Base-by-base conservation (phyloP, 495 filamentous ascomycete genomes). In the Hypoxylon trugodes region DNA sequence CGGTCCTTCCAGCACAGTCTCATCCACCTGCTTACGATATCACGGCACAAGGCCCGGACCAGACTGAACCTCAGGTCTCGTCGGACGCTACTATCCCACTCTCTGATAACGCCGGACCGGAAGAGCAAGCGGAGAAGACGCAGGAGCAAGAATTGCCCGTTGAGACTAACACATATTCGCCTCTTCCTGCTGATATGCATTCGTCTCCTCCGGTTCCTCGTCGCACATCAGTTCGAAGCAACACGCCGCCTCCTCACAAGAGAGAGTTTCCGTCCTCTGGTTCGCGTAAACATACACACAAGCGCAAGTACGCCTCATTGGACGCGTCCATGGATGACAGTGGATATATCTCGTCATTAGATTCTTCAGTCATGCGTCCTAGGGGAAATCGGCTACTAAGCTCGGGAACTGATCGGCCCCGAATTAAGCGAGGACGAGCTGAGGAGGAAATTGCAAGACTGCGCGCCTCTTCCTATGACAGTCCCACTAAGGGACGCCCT, bases 401-500 rank as follows among this genome's bases (percentile, higher is more conserved):
- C 6, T 91, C 90, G 1, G 92, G 92, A 59, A 81, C 88, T 25
- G 90, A 91, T 38, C 88, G 88, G 12, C 89, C 87, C 25, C 86
- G 86, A 43, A 86, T 93, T 51, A 96, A 93, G 76, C 86, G 91
- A 49, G 95, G 95, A 18, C 88, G 95, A 38, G 79, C 95, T 8
- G 95, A 98, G 70, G 95, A 94, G 65, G 95, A 97, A 76, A 97
- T 98, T 78, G 91, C 90, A 40, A 90, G 95, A 26, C 91, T 97
- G 22, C 89, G 95, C 58, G 90, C 88, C 51, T 96, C 93, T 3
- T 97, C 92, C 3, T 92, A 94, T 69, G 95, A 97, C 63, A 97
- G 93, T 66, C 95, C 95, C 19, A 89, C 76, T 78, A 93, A 81
- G 79, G 84, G 77, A 69, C 70, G 79, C 68, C 30, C 70, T 75